These are phyloP conservation scores for Saccharomyces hybrid DNA, from an alignment of 1,139 yeast genomes.

Conservation along the genomic window DNA sequence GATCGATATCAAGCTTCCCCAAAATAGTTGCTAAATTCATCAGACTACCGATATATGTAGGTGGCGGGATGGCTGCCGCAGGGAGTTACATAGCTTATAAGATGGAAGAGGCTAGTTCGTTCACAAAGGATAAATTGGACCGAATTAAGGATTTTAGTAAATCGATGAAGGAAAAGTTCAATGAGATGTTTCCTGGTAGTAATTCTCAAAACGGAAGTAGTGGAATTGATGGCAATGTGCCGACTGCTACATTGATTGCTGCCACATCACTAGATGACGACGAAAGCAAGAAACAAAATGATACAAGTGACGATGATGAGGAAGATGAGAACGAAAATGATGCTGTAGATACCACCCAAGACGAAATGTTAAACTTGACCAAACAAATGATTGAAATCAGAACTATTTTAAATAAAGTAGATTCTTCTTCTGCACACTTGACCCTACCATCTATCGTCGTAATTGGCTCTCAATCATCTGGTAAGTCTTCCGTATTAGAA, in stretches of 20 bases:
- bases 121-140: slow-evolving; percentile 57
- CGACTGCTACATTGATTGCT: slow-evolving; percentile 31
- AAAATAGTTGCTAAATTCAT: slow-evolving; percentile 50
- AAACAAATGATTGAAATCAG: slow-evolving; percentile 96
- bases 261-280: slow-evolving; percentile 34
- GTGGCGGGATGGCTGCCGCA: slow-evolving; percentile 90
- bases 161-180: slow-evolving; percentile 26
- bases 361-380: slow-evolving; percentile 77
- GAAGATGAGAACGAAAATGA: slow-evolving; percentile 36
- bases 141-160: slow-evolving; percentile 51
- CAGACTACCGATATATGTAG: slow-evolving; percentile 69
- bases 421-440: slow-evolving; percentile 62
- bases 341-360: slow-evolving; percentile 50
- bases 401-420: slow-evolving; percentile 65
- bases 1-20: slow-evolving; percentile 38
- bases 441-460: slow-evolving; percentile 93
- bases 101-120: slow-evolving; percentile 75
- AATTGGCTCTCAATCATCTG: slow-evolving; percentile 94
- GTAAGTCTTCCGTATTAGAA: slow-evolving; percentile 89
- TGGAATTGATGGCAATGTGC: slow-evolving; percentile 32
- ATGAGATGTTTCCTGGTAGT: slow-evolving; percentile 19
- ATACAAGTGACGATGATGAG: slow-evolving; percentile 35
- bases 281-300: slow-evolving; percentile 23
- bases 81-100: slow-evolving; percentile 88
- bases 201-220: slow-evolving; percentile 27